A percentile compares a stretch with the other conserved stretches of the same genome.
phyloP scores from a whole-genome alignment of 78 protist genomes.

The Ministeria vibrans region DNA sequence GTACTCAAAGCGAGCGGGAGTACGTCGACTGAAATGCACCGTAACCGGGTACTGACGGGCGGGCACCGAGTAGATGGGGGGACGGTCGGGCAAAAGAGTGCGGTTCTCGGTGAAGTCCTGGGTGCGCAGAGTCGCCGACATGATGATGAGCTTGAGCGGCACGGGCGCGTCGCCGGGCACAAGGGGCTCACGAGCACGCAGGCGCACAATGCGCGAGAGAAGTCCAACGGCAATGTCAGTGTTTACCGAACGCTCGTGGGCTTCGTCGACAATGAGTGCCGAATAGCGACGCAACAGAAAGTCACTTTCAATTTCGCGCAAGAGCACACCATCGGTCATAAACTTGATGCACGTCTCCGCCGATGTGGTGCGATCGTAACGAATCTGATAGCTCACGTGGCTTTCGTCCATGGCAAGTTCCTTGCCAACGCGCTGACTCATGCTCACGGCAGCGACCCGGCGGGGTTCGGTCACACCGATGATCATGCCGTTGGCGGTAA shows the following conservation, averaged over 20 bases:
- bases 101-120: constrained; percentile 75
- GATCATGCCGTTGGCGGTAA: constrained; percentile 15
- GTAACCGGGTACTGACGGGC: constrained; percentile 82
- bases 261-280: constrained; percentile 94
- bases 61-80: constrained; percentile 62
- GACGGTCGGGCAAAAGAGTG: constrained; percentile 62
- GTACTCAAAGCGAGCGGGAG: constrained; percentile 60
- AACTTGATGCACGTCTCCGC: constrained; percentile 71
- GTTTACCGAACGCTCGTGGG: constrained; percentile 82
- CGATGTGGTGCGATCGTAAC: constrained; percentile 67
- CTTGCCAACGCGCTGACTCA: constrained; percentile 87
- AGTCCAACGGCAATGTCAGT: constrained; percentile 94
- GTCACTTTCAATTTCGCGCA: constrained; percentile 79
- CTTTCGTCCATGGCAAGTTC: constrained; percentile 76
- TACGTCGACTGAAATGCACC: constrained; percentile 74
- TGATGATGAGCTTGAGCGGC: constrained; percentile 94
- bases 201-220: constrained; percentile 89
- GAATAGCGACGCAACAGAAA: constrained; percentile 68
- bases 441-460: constrained; percentile 95
- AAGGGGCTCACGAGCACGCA: constrained; percentile 15
- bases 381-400: constrained; percentile 77
- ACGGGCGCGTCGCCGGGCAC: too few relatives aligned
- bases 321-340: constrained; percentile 84
- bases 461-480: constrained; percentile 99
- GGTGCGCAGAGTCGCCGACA: constrained; percentile 96